Conservation (phyloP, 768 basidiomycete genomes). For the Stropharia rugosoannulata region DNA sequence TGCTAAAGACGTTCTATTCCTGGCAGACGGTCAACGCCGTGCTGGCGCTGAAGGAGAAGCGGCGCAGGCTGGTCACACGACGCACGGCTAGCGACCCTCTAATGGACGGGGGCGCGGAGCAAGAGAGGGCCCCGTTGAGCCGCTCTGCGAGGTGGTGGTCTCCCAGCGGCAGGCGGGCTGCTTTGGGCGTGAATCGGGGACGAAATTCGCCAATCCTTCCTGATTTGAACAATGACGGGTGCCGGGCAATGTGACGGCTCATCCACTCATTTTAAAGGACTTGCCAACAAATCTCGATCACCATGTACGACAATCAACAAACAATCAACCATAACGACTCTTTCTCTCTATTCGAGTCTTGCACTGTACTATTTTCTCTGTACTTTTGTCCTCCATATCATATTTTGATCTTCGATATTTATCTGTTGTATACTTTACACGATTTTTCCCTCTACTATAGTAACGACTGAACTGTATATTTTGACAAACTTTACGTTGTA, state of each 20-base stretch:
- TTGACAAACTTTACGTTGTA: background rate
- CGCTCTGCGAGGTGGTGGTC: conserved; percentile 52
- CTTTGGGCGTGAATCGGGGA: conserved; percentile 33
- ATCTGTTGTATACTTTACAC: background rate
- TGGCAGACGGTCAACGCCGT: conserved; percentile 88
- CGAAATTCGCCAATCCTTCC: conserved; percentile 43
- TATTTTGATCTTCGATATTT: background rate
- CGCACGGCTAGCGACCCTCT: conserved; percentile 40
- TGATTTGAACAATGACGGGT: conserved; percentile 56
- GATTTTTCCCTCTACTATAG: background rate
- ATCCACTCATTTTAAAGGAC: background rate
- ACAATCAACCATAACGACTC: no score
- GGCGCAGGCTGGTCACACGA: conserved; percentile 49
- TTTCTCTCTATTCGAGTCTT: no score
- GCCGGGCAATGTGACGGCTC: conserved; percentile 61
- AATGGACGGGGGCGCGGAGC: conserved; percentile 30
- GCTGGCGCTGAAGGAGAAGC: conserved; percentile 61
- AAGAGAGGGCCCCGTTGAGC: conserved; percentile 20
- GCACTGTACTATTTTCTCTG: background rate
- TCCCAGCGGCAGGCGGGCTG: conserved; percentile 42
- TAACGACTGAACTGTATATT: background rate
- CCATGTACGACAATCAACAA: no score
- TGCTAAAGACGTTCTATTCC: conserved; percentile 82
- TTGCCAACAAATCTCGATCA: no score
- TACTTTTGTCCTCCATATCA: background rate